Evolutionary conservation across 306 rosid genomes (phyloP), one percentile per base, ranked within the genome.

Genomic region (Prunus mume): DNA sequence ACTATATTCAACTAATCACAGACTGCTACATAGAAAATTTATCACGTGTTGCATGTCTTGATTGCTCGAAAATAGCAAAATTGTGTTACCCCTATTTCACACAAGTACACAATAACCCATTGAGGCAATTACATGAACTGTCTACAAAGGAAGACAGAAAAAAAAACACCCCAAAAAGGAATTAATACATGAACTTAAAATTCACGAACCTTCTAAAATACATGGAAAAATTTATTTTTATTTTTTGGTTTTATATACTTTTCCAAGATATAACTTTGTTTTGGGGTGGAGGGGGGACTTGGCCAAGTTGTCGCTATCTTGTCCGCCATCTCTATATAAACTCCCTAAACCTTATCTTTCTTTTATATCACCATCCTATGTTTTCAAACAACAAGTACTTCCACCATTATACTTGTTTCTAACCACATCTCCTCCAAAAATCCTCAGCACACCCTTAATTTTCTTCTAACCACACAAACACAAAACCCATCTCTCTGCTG

Each of bases 321-420:
- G 62, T 62, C 81, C 80, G 65, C 85, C 76, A 72, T 86, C 81
- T 73, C 89, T 89, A 91, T 88, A 91, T 79, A 89, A 81, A 88
- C 87, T 72, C 80, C 77, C 76, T 14, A 25, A 24, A 38, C 73
- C 84, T 81, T 67, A 74, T 76, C 76, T 76, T 57, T 50, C 88
- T 77, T 69, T 14, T 69, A 78, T 79, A 62, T 80, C 66, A 65
- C 75, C 83, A 52, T 83, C 72, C 84, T 57, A 45, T 74, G 81
- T 77, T 76, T 79, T 73, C 74, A 27, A 69, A 67, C 58, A 65
- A 80, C 17, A 49, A 30, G 18, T 61, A 65, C 49, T 34, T 17
- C 69, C 25, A 65, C 69, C 22, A 65, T 9, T 7, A 63, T 28
- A 63, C 68, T 63, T 63, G 41, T 63, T 30, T 63, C 45, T 22